A percentile compares a stretch with the other conserved stretches of the same genome.
phyloP scores from a whole-genome alignment of 2,329 filamentous ascomycete genomes.

The Xylariaceae sp. region DNA sequence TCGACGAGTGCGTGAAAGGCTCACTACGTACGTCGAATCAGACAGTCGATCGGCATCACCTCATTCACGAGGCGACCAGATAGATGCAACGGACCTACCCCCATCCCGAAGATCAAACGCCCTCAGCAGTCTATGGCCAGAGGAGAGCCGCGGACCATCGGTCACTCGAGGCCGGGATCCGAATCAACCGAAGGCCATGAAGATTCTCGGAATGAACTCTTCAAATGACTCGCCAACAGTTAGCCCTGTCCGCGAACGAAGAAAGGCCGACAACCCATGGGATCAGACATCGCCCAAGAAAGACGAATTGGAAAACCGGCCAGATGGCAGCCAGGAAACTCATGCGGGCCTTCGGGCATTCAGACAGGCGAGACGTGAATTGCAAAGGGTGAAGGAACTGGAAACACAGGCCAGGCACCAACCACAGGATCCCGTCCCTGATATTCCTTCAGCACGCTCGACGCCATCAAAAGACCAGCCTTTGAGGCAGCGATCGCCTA shows the following conservation, averaged over 20 bases:
- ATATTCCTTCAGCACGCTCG: slow-evolving; percentile 25
- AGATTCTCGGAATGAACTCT: slow-evolving; percentile 61
- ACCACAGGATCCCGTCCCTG: slow-evolving; percentile 24
- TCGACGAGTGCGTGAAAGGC: slow-evolving; percentile 70
- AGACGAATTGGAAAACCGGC: slow-evolving; percentile 18
- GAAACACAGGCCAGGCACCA: slow-evolving; percentile 51
- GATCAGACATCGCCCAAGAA: slow-evolving; percentile 9
- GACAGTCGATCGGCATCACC: slow-evolving; percentile 56
- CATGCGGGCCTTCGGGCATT: slow-evolving; percentile 60
- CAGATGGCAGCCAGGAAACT: slow-evolving; percentile 31
- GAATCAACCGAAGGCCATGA: slow-evolving; percentile 58
- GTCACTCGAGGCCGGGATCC: slow-evolving; percentile 47
- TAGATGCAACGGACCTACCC: slow-evolving; percentile 36
- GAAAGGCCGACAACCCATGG: slow-evolving; percentile 11
- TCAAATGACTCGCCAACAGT: slow-evolving; percentile 38
- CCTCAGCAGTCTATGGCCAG: slow-evolving; percentile 65
- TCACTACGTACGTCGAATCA: slow-evolving; percentile 69
- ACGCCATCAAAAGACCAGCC: slow-evolving; percentile 31
- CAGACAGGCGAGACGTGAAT: slow-evolving; percentile 58
- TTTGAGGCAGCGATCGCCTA: slow-evolving; percentile 41
- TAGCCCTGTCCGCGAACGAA: slow-evolving; percentile 17
- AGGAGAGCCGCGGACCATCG: slow-evolving; percentile 70
- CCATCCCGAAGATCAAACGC: slow-evolving; percentile 53
- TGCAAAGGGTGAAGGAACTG: slow-evolving; percentile 58
- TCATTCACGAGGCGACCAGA: slow-evolving; percentile 37